Conservation (phyloP, 2,329 filamentous ascomycete genomes). For the Stylonectria norvegica region DNA sequence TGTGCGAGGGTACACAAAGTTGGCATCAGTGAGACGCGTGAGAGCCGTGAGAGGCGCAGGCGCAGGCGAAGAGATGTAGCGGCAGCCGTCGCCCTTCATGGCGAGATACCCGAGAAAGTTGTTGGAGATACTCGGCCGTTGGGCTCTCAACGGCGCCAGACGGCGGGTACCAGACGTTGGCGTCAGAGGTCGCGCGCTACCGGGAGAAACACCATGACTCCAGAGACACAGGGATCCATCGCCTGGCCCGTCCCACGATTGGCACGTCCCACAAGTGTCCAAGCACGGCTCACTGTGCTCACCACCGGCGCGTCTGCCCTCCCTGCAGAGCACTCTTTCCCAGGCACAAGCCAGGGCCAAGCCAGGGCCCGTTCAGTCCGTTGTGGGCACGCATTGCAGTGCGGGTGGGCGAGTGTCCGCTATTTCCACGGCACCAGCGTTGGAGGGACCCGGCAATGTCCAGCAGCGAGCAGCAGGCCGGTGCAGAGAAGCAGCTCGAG, state of each 20-base stretch:
- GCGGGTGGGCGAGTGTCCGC: background rate
- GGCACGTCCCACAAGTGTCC: too few relatives aligned
- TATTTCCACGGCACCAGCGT: background rate
- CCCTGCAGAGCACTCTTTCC: constrained; percentile 1
- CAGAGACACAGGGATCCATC: constrained; percentile 13
- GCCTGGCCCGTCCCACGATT: too few relatives aligned
- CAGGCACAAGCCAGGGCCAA: constrained; percentile 12
- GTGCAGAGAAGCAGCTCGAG: constrained; percentile 8
- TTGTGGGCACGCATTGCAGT: background rate
- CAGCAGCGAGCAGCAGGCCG: background rate
- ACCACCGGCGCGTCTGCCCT: background rate
- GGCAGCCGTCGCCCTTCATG: constrained; percentile 5
- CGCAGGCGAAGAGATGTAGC: constrained; percentile 2
- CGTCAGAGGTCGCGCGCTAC: constrained; percentile 15
- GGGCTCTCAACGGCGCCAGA: constrained; percentile 1
- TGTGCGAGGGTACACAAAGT: background rate
- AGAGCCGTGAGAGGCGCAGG: constrained; percentile 3
- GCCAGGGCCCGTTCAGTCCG: background rate
- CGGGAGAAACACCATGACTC: constrained; percentile 8
- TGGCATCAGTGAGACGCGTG: too few relatives aligned
- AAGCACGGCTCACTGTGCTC: too few relatives aligned
- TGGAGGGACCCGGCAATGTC: background rate
- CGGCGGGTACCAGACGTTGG: constrained; percentile 8
- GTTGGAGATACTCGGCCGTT: constrained; percentile 11
- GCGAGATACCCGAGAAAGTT: constrained; percentile 14